Percentiles rank a stretch among this genome's conserved stretches.
These are phyloP conservation scores for Cucurbitaria berberidis DNA, from an alignment of 2,329 filamentous ascomycete genomes.

Conservation along the genomic window DNA sequence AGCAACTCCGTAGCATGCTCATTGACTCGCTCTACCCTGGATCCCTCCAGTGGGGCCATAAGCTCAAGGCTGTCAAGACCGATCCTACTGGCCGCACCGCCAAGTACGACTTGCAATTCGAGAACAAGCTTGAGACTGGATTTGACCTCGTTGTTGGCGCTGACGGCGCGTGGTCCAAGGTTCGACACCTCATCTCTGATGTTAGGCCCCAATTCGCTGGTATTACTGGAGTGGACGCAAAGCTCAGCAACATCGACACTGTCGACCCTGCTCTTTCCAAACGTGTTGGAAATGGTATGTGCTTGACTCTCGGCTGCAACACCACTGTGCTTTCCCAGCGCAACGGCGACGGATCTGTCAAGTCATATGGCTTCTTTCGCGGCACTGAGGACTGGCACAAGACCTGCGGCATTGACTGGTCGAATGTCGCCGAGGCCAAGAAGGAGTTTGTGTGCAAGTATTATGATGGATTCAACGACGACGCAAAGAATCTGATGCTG, in stretches of 20 bases:
- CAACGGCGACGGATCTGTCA: slow-evolving; percentile 57
- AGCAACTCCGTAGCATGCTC: slow-evolving; percentile 18
- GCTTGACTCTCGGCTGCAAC: slow-evolving; percentile 26
- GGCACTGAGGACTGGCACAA: slow-evolving; percentile 45
- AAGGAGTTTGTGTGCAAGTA: slow-evolving; percentile 1
- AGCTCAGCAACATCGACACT: slow-evolving; percentile 50
- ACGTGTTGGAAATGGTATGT: slow-evolving; percentile 54
- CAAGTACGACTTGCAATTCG: slow-evolving; percentile 26
- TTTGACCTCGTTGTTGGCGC: slow-evolving; percentile 55
- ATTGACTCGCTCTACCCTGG: slow-evolving; percentile 36
- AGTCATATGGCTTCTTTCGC: slow-evolving; percentile 43
- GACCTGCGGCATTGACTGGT: slow-evolving; percentile 51
- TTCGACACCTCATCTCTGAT: slow-evolving; percentile 21
- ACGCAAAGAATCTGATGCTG: slow-evolving; percentile 21
- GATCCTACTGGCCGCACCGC: slow-evolving; percentile 4
- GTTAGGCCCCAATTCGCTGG: slow-evolving; percentile 53
- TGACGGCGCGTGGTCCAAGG: slow-evolving; percentile 53
- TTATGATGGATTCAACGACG: slow-evolving; percentile 23
- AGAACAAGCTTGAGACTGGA: slow-evolving; percentile 34
- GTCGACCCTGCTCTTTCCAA: slow-evolving; percentile 52
- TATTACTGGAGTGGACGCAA: slow-evolving; percentile 52
- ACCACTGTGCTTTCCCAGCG: slow-evolving; percentile 45
- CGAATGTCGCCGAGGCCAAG: slow-evolving; percentile 41
- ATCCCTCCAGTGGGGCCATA: slow-evolving; percentile 22
- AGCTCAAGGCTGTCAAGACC: slow-evolving; percentile 10